These are phyloP conservation scores for Colletotrichum lentis DNA, from an alignment of 2,329 filamentous ascomycete genomes.

Conservation along the genomic window DNA sequence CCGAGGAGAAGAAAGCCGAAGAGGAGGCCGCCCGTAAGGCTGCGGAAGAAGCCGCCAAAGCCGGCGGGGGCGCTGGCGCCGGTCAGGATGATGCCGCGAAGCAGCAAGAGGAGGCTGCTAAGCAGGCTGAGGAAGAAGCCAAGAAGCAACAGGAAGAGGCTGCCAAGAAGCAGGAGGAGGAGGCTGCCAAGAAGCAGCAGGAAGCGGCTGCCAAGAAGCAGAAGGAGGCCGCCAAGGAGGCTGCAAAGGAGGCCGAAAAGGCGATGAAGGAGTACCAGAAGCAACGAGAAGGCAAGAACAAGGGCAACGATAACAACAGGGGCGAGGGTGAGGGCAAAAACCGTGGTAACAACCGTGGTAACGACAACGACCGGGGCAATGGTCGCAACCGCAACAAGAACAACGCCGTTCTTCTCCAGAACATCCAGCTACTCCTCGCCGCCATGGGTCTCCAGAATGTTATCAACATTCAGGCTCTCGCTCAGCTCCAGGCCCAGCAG, in stretches of 20 bases:
- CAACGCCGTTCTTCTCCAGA: constrained; percentile 37
- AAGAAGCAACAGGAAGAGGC: constrained; percentile 24
- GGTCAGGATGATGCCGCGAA: constrained; percentile 1
- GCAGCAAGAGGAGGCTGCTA: not conserved
- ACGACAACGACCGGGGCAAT: constrained; percentile 40
- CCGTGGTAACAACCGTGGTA: constrained; percentile 38
- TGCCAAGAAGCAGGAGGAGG: constrained; percentile 24
- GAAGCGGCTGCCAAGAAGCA: not conserved
- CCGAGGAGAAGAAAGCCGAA: constrained; percentile 34
- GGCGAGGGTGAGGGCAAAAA: constrained; percentile 37
- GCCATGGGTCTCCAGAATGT: constrained; percentile 43
- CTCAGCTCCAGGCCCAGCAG: constrained; percentile 43
- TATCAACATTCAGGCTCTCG: constrained; percentile 43
- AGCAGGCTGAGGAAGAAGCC: constrained; percentile 10
- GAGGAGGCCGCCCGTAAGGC: constrained; percentile 27
- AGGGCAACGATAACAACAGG: constrained; percentile 37
- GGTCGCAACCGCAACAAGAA: constrained; percentile 43
- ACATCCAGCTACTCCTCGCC: constrained; percentile 42
- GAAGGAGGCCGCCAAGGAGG: constrained; percentile 28
- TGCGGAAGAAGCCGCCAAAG: constrained; percentile 1
- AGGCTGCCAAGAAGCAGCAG: constrained; percentile 8
- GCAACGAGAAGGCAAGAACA: constrained; percentile 1
- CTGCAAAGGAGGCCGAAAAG: constrained; percentile 30
- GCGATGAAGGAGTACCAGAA: constrained; percentile 20
- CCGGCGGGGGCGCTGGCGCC: not conserved